phyloP scores from a whole-genome alignment of 2,329 filamentous ascomycete genomes.

The Ophiostoma ips region DNA sequence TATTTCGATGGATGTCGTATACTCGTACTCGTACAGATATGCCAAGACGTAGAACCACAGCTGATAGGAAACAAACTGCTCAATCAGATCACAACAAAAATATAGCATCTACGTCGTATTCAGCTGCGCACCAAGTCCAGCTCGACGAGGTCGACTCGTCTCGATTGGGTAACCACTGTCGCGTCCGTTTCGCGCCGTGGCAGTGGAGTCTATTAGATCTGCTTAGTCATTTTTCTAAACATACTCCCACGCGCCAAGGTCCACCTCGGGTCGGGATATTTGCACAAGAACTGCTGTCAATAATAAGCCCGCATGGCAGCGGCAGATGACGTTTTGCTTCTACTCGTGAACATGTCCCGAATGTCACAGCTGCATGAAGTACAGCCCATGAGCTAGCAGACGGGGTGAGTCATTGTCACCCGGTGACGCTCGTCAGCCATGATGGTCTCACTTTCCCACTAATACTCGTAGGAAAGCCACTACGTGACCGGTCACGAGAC shows the following conservation, averaged over 20 bases:
- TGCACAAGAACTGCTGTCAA: no score
- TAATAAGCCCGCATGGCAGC: no score
- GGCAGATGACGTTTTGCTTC: no score
- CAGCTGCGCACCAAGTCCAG: no score
- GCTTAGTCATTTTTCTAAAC: not conserved
- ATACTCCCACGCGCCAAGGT: not conserved
- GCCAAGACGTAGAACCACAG: no score
- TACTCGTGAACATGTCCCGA: no score
- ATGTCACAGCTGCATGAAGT: no score
- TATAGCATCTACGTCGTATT: not conserved
- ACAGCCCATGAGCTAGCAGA: no score
- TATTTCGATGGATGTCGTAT: not conserved
- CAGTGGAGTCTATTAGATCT: not conserved
- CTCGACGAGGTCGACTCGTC: not conserved
- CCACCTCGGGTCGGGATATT: not conserved
- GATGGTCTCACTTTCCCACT: not conserved
- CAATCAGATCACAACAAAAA: no score
- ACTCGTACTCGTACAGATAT: no score
- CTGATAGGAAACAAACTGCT: no score
- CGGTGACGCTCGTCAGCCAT: not conserved
- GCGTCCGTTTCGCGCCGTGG: conserved; percentile 8
- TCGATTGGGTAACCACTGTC: conserved; percentile 1
- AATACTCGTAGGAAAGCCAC: not conserved
- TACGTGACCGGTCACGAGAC: not conserved
- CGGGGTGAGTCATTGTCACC: no score